Conservation (phyloP, 352 stramenopile genomes). For the Phytopythium vexans region DNA sequence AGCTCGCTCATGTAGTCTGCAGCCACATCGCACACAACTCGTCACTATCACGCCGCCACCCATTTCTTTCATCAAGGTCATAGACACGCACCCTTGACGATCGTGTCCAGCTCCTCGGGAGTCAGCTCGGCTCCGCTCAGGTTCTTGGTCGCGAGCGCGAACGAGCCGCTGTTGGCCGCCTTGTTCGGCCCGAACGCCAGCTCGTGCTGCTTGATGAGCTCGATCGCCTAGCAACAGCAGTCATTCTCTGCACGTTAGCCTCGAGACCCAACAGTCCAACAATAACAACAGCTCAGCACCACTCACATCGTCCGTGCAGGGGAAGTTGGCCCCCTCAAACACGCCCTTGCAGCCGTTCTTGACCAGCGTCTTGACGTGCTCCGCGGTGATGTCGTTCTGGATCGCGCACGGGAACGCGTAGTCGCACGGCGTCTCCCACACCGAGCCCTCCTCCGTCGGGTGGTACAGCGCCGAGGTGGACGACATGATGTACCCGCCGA, state of each 20-base stretch:
- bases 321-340: slow-evolving; percentile 86
- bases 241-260: background rate
- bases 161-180: slow-evolving; percentile 73
- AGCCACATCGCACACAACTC: slow-evolving; percentile 3
- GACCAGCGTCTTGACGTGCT: slow-evolving; percentile 64
- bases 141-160: slow-evolving; percentile 67
- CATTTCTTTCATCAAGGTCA: background rate
- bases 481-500: slow-evolving; percentile 88
- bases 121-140: slow-evolving; percentile 51
- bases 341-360: slow-evolving; percentile 89
- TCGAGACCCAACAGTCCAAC: no score
- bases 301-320: slow-evolving; percentile 63
- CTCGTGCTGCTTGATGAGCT: slow-evolving; percentile 80
- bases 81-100: slow-evolving; percentile 55
- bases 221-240: slow-evolving; percentile 37
- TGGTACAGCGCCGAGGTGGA: slow-evolving; percentile 87
- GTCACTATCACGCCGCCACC: slow-evolving; percentile 3
- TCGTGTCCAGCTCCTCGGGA: slow-evolving; percentile 59
- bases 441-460: slow-evolving; percentile 60
- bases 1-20: slow-evolving; percentile 80
- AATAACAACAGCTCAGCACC: background rate
- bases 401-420: slow-evolving; percentile 96
- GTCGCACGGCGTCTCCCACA: slow-evolving; percentile 93
- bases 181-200: slow-evolving; percentile 86
- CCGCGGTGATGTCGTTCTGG: slow-evolving; percentile 91